A percentile compares a stretch with the other conserved stretches of the same genome.
Evolutionary conservation across 2,329 filamentous ascomycete genomes (phyloP).

Genomic region (Phaeosphaeriaceae sp.): DNA sequence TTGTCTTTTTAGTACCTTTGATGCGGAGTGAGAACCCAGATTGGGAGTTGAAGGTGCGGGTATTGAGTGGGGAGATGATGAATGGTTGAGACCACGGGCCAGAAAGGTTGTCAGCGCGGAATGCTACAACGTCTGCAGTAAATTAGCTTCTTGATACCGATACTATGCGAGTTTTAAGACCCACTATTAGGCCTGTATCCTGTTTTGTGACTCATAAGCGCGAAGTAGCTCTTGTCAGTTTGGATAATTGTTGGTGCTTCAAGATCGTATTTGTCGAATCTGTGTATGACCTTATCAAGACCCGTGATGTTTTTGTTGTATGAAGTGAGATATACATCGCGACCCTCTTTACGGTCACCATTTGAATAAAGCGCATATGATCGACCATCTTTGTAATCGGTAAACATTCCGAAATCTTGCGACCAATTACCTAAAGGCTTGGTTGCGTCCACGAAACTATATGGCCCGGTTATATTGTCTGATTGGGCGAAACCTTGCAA

Average conservation of each 20-base stretch:
- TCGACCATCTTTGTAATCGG: slow-evolving; percentile 63
- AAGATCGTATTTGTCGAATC: slow-evolving; percentile 66
- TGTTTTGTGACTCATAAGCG: slow-evolving; percentile 68
- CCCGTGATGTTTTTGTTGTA: slow-evolving; percentile 61
- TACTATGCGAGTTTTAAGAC: not conserved
- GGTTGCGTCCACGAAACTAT: slow-evolving; percentile 61
- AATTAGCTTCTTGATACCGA: slow-evolving; percentile 1
- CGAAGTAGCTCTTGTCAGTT: slow-evolving; percentile 65
- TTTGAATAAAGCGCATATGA: slow-evolving; percentile 67
- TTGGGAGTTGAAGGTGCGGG: slow-evolving; percentile 60
- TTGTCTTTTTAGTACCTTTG: slow-evolving; percentile 56
- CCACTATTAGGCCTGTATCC: slow-evolving; percentile 66
- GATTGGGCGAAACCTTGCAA: slow-evolving; percentile 64
- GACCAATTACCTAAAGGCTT: slow-evolving; percentile 67
- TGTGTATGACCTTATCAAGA: slow-evolving; percentile 60
- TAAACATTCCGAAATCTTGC: slow-evolving; percentile 67
- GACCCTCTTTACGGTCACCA: slow-evolving; percentile 60
- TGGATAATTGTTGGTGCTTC: slow-evolving; percentile 67
- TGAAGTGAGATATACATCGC: slow-evolving; percentile 63
- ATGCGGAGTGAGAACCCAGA: slow-evolving; percentile 59
- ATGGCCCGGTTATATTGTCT: slow-evolving; percentile 61
- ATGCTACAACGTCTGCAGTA: slow-evolving; percentile 59
- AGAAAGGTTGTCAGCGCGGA: slow-evolving; percentile 58
- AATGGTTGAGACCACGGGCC: slow-evolving; percentile 64
- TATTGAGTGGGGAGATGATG: slow-evolving; percentile 59